These are phyloP conservation scores for Kalaharituber pfeilii DNA, from an alignment of 2,329 filamentous ascomycete genomes.

Conservation along the genomic window DNA sequence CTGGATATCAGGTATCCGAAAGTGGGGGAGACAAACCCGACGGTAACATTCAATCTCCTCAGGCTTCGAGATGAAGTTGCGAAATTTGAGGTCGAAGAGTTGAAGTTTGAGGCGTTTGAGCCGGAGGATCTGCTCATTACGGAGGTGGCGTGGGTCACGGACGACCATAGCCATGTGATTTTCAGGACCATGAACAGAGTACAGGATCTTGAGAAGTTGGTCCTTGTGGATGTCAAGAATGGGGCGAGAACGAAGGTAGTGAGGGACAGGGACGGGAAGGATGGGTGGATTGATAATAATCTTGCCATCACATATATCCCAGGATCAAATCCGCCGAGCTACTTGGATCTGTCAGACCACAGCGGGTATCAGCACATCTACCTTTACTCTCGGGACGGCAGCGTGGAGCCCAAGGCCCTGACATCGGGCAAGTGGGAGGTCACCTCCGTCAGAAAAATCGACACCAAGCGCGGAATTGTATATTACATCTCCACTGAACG, in stretches of 20 bases:
- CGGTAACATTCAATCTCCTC: conserved; percentile 42
- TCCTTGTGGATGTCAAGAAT: conserved; percentile 39
- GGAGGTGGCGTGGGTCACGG: conserved; percentile 50
- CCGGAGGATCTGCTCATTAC: conserved; percentile 46
- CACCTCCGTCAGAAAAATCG: conserved; percentile 40
- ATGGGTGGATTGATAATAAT: conserved; percentile 36
- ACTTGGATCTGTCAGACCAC: conserved; percentile 49
- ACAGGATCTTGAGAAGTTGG: conserved; percentile 45
- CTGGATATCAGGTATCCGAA: conserved; percentile 51
- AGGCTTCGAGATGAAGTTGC: conserved; percentile 32
- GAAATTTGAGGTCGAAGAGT: conserved; percentile 31
- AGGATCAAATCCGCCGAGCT: conserved; percentile 32
- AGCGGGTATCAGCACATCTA: conserved; percentile 51
- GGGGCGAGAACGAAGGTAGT: conserved; percentile 33
- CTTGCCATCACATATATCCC: conserved; percentile 30
- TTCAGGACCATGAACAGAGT: conserved; percentile 52
- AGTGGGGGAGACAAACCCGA: conserved; percentile 50
- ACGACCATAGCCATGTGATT: conserved; percentile 41
- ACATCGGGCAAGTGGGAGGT: conserved; percentile 52
- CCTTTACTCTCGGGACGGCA: conserved; percentile 41
- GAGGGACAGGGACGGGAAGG: conserved; percentile 31
- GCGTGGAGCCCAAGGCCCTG: conserved; percentile 36
- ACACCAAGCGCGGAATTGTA: conserved; percentile 37
- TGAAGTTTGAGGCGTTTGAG: conserved; percentile 42
- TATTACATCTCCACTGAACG: conserved; percentile 49